Evolutionary conservation across 2,329 filamentous ascomycete species (phyloP).

Genomic region (Alternaria ventricosa): DNA sequence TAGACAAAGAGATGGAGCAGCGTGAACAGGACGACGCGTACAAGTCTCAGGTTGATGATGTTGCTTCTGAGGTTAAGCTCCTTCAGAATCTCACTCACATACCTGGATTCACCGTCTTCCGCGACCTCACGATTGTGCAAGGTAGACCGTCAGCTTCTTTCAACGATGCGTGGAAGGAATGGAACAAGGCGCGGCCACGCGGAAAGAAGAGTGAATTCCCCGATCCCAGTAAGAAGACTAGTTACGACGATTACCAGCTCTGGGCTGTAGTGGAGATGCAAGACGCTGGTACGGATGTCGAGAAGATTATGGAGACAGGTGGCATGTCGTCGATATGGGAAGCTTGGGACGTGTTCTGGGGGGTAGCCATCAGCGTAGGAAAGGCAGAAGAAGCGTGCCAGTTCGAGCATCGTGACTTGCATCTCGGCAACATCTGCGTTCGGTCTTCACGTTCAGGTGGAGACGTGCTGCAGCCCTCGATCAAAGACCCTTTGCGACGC

Average conservation of each 20-base stretch:
- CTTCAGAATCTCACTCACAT: slow-evolving; percentile 65
- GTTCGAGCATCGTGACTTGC: slow-evolving; percentile 72
- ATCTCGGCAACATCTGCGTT: slow-evolving; percentile 71
- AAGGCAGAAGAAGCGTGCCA: slow-evolving; percentile 65
- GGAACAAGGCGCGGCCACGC: slow-evolving; percentile 52
- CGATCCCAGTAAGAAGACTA: slow-evolving; percentile 61
- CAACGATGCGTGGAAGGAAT: slow-evolving; percentile 53
- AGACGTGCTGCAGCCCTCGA: slow-evolving; percentile 36
- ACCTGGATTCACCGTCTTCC: slow-evolving; percentile 68
- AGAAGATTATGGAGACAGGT: slow-evolving; percentile 44
- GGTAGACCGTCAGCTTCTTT: slow-evolving; percentile 62
- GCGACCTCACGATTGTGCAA: slow-evolving; percentile 64
- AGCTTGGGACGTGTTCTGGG: slow-evolving; percentile 71
- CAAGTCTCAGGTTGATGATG: slow-evolving; percentile 54
- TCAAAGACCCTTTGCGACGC: slow-evolving; percentile 44
- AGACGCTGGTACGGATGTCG: slow-evolving; percentile 66
- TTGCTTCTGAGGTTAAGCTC: slow-evolving; percentile 57
- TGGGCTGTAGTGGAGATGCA: slow-evolving; percentile 72
- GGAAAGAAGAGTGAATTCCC: slow-evolving; percentile 60
- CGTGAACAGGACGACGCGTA: slow-evolving; percentile 47
- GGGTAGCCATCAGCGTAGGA: slow-evolving; percentile 66
- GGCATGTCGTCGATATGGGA: slow-evolving; percentile 50
- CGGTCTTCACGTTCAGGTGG: slow-evolving; percentile 28
- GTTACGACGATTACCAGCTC: slow-evolving; percentile 62
- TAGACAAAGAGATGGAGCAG: slow-evolving; percentile 33